Conservation (phyloP, 2,329 filamentous ascomycete species). For the Exophiala lecanii-corni region DNA sequence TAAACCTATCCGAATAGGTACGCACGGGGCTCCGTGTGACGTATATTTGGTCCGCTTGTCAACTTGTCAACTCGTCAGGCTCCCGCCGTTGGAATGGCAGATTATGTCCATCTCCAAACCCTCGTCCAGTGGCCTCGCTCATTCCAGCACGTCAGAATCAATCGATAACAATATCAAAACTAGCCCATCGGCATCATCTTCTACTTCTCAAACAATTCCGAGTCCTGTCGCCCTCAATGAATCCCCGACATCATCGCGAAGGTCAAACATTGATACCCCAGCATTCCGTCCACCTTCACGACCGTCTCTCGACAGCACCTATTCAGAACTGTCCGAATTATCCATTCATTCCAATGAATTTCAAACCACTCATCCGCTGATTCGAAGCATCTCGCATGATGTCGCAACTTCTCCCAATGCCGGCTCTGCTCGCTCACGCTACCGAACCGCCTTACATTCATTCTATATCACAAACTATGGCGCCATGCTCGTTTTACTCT, state of each 20-base stretch:
- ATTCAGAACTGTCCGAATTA: conserved; percentile 27
- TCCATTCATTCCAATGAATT: conserved; percentile 24
- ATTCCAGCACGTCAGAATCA: conserved; percentile 5
- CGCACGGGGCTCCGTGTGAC: too few species aligned
- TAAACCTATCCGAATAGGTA: too few species aligned
- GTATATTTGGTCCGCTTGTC: too few species aligned
- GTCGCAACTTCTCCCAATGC: conserved; percentile 3
- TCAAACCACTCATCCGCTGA: conserved; percentile 12
- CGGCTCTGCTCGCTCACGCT: conserved; percentile 20
- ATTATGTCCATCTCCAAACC: conserved; percentile 14
- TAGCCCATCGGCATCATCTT: conserved; percentile 3
- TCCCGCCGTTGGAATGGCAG: conserved; percentile 2
- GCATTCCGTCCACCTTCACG: conserved; percentile 9
- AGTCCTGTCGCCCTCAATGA: background rate
- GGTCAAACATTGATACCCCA: conserved; percentile 9
- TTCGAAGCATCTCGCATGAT: conserved; percentile 17
- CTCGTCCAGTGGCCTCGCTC: background rate
- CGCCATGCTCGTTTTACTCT: conserved; percentile 64
- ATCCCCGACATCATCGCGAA: background rate
- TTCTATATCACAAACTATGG: conserved; percentile 67
- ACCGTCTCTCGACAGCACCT: conserved; percentile 23
- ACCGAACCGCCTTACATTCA: conserved; percentile 30
- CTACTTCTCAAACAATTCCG: conserved; percentile 8
- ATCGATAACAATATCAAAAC: conserved; percentile 4
- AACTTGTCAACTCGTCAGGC: too few species aligned